These are phyloP conservation scores for Spathaspora boniae DNA, from an alignment of 805 yeast genomes.

Conservation along the genomic window DNA sequence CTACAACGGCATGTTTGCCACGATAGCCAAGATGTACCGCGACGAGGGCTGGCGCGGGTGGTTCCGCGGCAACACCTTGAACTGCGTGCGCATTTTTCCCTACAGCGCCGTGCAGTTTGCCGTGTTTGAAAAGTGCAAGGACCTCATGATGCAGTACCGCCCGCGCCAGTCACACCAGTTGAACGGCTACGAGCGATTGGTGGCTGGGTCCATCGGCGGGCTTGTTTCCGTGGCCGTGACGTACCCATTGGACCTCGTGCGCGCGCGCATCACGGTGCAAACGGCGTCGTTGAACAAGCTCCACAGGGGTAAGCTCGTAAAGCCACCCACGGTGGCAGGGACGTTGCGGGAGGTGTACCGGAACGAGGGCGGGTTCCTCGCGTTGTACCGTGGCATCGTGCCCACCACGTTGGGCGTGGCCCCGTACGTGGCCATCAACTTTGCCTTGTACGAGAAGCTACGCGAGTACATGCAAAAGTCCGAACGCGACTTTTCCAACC, in stretches of 20 bases:
- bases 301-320: slow-evolving; percentile 38
- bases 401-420: slow-evolving; percentile 96
- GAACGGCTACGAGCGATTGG: slow-evolving; percentile 55
- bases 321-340: slow-evolving; percentile 70
- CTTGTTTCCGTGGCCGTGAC: slow-evolving; percentile 75
- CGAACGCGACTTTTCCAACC: slow-evolving; percentile 36
- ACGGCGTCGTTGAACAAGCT: slow-evolving; percentile 66
- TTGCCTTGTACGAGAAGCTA: slow-evolving; percentile 81
- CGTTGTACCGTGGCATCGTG: slow-evolving; percentile 77
- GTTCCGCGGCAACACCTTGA: slow-evolving; percentile 86
- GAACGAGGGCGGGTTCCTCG: slow-evolving; percentile 78
- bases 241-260: slow-evolving; percentile 86
- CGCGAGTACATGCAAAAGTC: slow-evolving; percentile 50
- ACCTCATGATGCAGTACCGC: slow-evolving; percentile 19
- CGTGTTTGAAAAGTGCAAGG: slow-evolving; percentile 67
- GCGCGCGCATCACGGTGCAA: slow-evolving; percentile 86
- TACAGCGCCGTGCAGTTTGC: slow-evolving; percentile 93
- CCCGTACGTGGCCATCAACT: slow-evolving; percentile 91
- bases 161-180: slow-evolving; percentile 28
- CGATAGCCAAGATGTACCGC: slow-evolving; percentile 71
- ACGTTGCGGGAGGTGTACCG: slow-evolving; percentile 57
- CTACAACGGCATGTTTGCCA: slow-evolving; percentile 68
- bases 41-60: slow-evolving; percentile 93
- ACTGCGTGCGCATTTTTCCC: slow-evolving; percentile 88
- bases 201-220: slow-evolving; percentile 83